These are phyloP conservation scores for Picochlorum costavermella DNA, from an alignment of 139 green algal species.

Conservation along the genomic window DNA sequence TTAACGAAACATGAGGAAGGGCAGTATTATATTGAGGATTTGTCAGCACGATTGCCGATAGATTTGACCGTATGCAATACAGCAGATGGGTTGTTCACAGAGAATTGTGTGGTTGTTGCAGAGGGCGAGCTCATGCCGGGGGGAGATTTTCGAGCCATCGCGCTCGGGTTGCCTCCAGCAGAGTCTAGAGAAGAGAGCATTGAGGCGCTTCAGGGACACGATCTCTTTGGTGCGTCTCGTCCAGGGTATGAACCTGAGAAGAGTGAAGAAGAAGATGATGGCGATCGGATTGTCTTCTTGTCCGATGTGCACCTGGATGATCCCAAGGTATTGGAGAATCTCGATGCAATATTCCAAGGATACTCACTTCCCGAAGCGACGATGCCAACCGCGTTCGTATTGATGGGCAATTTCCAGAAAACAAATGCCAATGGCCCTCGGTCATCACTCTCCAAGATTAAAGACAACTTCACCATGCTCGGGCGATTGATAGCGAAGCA, in stretches of 20 bases:
- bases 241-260: slow-evolving; percentile 22
- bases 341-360: slow-evolving; percentile 57
- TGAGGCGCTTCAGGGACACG: slow-evolving; percentile 51
- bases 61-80: slow-evolving; percentile 58
- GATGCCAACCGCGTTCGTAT: slow-evolving; percentile 60
- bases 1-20: slow-evolving; percentile 69
- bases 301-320: slow-evolving; percentile 79
- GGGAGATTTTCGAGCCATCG: slow-evolving; percentile 56
- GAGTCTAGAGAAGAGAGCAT: slow-evolving; percentile 51
- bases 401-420: slow-evolving; percentile 85
- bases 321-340: slow-evolving; percentile 39
- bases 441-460: slow-evolving; percentile 34
- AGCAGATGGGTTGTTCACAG: slow-evolving; percentile 64
- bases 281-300: slow-evolving; percentile 66
- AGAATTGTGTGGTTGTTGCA: slow-evolving; percentile 85
- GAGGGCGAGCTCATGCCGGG: slow-evolving; percentile 58
- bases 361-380: slow-evolving; percentile 52
- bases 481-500: slow-evolving; percentile 55
- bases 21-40: slow-evolving; percentile 70
- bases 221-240: slow-evolving; percentile 69
- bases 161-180: slow-evolving; percentile 60
- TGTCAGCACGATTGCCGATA: slow-evolving; percentile 57
- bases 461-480: slow-evolving; percentile 59
- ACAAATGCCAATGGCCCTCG: slow-evolving; percentile 13
- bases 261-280: slow-evolving; percentile 15